phyloP scores from a whole-genome alignment of 2,329 filamentous ascomycete species.

The Cryphonectria parasitica region DNA sequence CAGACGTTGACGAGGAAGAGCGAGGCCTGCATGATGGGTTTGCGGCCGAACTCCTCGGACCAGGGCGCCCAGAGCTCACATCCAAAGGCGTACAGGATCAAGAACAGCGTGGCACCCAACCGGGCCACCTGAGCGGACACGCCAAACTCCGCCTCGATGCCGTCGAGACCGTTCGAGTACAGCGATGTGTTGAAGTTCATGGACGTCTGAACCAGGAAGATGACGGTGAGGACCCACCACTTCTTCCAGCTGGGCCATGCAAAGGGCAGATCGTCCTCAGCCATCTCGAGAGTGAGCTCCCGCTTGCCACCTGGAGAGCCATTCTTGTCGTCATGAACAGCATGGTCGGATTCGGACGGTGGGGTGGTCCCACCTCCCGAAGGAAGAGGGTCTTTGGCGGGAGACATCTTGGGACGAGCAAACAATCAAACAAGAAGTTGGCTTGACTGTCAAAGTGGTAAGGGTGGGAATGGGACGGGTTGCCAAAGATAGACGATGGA shows the following conservation, averaged over 20 bases:
- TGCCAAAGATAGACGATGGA: not conserved
- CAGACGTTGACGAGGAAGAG: constrained; percentile 78
- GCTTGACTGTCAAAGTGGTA: no score
- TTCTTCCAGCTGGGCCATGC: constrained; percentile 65
- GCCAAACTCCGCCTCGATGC: constrained; percentile 68
- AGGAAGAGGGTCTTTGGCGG: constrained; percentile 15
- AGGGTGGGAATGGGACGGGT: not conserved
- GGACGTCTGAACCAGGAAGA: constrained; percentile 74
- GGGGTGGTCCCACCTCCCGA: not conserved
- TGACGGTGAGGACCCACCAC: constrained; percentile 73
- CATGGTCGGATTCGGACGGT: constrained; percentile 10
- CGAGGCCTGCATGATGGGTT: constrained; percentile 73
- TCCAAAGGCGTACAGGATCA: constrained; percentile 81
- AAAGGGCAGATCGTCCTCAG: constrained; percentile 68
- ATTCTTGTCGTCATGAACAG: constrained; percentile 22
- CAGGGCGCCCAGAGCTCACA: constrained; percentile 89
- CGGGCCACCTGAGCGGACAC: constrained; percentile 72
- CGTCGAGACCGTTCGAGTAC: constrained; percentile 70
- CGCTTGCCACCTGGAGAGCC: constrained; percentile 15
- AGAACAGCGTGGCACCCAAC: constrained; percentile 76
- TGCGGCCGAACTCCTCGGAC: constrained; percentile 81
- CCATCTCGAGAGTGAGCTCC: constrained; percentile 60
- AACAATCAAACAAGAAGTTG: not conserved
- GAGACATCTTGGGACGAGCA: constrained; percentile 10
- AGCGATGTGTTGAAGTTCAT: constrained; percentile 82